Base-by-base conservation (phyloP, 108 stramenopile species). In the Skeletonema potamos region DNA sequence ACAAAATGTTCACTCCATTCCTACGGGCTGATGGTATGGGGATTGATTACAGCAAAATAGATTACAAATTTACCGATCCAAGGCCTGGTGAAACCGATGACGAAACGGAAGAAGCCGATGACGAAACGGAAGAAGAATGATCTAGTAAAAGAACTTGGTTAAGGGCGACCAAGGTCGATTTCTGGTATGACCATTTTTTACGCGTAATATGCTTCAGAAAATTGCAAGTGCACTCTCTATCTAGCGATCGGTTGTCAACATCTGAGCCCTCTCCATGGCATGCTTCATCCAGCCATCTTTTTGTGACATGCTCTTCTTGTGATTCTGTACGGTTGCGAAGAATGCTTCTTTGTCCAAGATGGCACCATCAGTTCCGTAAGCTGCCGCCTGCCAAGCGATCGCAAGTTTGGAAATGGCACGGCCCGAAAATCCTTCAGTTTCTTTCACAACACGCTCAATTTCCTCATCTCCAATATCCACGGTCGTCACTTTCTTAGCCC, bases 331-430 rank as follows among this genome's bases (percentile, higher is more conserved):
- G 1, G 92, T 92, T 46, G 84, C 82, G 79, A 88, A 92, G 70
- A 93, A 92, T 20, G 91, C 64, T n/a, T 83, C 91, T 30, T 83
- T 74, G 55, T 89, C 87, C 67, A 96, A 80, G 22, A 93, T 81
- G 2, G 92, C 95, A 18, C 91, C 95, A 55, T 91, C 92, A 2
- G 90, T 93, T 28, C 98, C 99, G 69, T 97, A 99, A 4, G 97
- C 98, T 8, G 97, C 97, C 2, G 97, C 96, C 84, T 99, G 98
- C 97, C 98, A 98, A 6, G 98, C 97, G 72, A 99, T 97, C 30
- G 96, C 98, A 32, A 99, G 83, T 84, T 99, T 99, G 51, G 94
- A 86, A 67, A 99, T 99, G 54, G 96, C 97, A 67, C 99, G 96
- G 46, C 99, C 97, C 20, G 93, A 95, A 70, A 96, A 97, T 69